Evolutionary conservation across 768 basidiomycete species (phyloP), one percentile per base, ranked within the genome.

Genomic region (Chlorophyllum brunneum): DNA sequence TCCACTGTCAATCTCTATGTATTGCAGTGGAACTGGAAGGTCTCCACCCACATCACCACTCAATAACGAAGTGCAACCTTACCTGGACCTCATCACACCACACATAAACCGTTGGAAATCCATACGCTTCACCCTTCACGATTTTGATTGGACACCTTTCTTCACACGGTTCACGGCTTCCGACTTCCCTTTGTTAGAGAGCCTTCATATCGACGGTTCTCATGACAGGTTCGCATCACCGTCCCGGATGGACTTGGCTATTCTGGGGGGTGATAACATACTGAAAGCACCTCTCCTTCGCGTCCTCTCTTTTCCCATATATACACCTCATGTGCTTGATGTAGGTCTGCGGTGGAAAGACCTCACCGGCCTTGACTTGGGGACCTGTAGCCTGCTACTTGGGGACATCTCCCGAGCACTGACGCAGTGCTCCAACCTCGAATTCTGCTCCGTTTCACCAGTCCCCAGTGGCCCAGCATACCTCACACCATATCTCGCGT

Each of bases 1-100:
- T 18, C 51, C 51, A 3, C 13, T 52, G 13, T 52, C 51, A 4
- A 52, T 44, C 11, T 52, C 51, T 2, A 34, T 52, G 27, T 36
- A 20, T 26, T 23, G 26, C 16, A 24, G 10, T 23, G 18, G 48
- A 15, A 2, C 20, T 31, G n/a, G n/a, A n/a, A 7, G n/a, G 4
- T n/a, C 26, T 13, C 42, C 30, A n/a, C 2, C 33, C 34, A 6
- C 5, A 23, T 33, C n/a, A 23, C 16, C 34, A 22, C 5, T 36
- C 15, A 29, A 52, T 18, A 15, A 16, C 18, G 30, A 37, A n/a
- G 3, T 52, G 3, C 51, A 43, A 27, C 51, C 42, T 9, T 43
- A 37, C 9, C 31, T 52, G 11, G 42, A 29, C n/a, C 31, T 44
- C 13, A 7, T 52, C 23, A 16, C 34, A 27, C 26, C 51, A 15